These are phyloP conservation scores for Apostasia ramifera DNA, from an alignment of 106 monocot genomes.

Conservation along the genomic window DNA sequence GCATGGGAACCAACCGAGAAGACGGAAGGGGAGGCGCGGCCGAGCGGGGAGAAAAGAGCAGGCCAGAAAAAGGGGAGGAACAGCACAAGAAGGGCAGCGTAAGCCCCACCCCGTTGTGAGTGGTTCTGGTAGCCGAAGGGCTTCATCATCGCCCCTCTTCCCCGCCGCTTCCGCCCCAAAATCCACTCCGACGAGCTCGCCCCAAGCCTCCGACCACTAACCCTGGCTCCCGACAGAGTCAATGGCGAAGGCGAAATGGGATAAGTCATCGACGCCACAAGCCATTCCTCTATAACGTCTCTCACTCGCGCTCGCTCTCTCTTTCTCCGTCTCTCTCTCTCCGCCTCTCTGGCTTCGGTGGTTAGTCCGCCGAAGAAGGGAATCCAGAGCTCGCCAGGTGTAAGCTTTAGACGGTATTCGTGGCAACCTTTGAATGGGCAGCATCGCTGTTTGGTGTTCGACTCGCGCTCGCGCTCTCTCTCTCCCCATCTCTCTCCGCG, in stretches of 20 bases:
- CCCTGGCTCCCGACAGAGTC: too few relatives aligned
- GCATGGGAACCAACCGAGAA: conserved; percentile 50
- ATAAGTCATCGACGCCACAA: too few relatives aligned
- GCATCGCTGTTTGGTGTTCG: too few relatives aligned
- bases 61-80: conserved; percentile 51
- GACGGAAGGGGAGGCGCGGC: conserved; percentile 48
- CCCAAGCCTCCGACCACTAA: background rate
- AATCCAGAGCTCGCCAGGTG: too few relatives aligned
- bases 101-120: conserved; percentile 13
- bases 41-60: conserved; percentile 47
- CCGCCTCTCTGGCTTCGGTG: background rate
- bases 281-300: too few relatives aligned
- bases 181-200: background rate
- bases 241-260: too few relatives aligned
- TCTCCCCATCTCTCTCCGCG: too few relatives aligned
- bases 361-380: background rate
- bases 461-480: too few relatives aligned
- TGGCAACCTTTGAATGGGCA: too few relatives aligned
- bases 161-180: background rate
- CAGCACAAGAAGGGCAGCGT: conserved; percentile 32
- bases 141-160: conserved; percentile 3
- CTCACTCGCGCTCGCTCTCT: background rate
- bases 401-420: too few relatives aligned
- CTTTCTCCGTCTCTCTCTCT: background rate
- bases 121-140: conserved; percentile 15